These are phyloP conservation scores for Musa schizocarpa DNA, from an alignment of 176 grass and related monocot genomes.

Conservation along the genomic window DNA sequence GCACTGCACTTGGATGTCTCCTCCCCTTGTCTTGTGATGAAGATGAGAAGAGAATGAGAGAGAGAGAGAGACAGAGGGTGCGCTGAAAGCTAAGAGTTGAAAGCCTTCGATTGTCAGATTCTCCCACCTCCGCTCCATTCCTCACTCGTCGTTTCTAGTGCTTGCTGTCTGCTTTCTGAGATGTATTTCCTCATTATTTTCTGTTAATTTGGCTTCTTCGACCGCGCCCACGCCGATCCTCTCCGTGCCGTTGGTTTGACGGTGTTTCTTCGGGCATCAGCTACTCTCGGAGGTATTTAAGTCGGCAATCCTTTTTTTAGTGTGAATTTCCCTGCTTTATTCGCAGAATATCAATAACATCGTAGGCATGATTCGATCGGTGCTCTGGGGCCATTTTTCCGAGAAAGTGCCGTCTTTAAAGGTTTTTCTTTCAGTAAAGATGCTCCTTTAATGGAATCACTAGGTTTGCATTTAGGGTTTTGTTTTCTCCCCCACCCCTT, in stretches of 20 bases:
- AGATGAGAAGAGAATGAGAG: too few relatives aligned
- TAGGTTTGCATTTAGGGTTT: too few relatives aligned
- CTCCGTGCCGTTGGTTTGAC: neutral
- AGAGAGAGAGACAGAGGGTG: too few relatives aligned
- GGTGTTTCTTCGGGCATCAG: neutral
- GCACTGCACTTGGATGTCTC: neutral
- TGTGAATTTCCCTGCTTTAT: neutral
- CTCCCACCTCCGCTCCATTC: neutral
- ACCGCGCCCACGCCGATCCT: neutral
- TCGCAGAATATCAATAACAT: neutral
- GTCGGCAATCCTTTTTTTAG: neutral
- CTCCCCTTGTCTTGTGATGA: neutral
- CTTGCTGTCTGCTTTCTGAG: neutral
- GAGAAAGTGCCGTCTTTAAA: neutral
- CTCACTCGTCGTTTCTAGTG: neutral
- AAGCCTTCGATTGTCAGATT: neutral
- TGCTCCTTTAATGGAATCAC: too few relatives aligned
- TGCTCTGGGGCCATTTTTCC: neutral
- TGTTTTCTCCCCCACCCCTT: too few relatives aligned
- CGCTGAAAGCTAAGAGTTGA: too few relatives aligned
- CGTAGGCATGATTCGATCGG: neutral
- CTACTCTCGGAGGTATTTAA: neutral
- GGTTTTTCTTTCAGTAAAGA: neutral
- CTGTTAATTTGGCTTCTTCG: neutral
- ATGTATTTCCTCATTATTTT: neutral